Conservation (phyloP, 306 rosid genomes). For the Prunus dulcis region DNA sequence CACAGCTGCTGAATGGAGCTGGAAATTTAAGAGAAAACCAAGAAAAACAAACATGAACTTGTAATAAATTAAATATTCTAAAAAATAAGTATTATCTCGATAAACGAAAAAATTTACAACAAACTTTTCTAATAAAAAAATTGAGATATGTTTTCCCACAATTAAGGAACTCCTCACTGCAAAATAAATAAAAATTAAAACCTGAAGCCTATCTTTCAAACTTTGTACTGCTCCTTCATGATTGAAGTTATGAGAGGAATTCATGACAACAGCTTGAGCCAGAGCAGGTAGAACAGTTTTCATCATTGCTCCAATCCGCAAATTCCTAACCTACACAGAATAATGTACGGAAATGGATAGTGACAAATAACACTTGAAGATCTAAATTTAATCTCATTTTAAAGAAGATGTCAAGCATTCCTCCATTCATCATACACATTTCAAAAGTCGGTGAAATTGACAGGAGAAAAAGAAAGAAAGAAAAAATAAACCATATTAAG, state of each 20-base stretch:
- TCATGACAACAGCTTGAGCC: slow-evolving; percentile 78
- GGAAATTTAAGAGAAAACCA: slow-evolving; percentile 9
- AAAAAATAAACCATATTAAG: not conserved
- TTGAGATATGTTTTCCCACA: not conserved
- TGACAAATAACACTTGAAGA: not conserved
- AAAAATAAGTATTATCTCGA: not conserved
- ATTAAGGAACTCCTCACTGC: not conserved
- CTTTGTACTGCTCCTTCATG: slow-evolving; percentile 49
- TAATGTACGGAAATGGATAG: slow-evolving; percentile 10
- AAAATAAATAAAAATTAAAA: slow-evolving; percentile 11
- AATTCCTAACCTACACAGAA: slow-evolving; percentile 64
- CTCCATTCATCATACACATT: not conserved
- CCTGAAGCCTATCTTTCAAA: slow-evolving; percentile 82
- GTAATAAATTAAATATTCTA: slow-evolving; percentile 11
- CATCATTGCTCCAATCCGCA: slow-evolving; percentile 91
- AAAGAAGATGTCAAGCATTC: not conserved
- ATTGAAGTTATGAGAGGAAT: slow-evolving; percentile 40
- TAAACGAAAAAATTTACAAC: not conserved
- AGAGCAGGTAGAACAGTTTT: slow-evolving; percentile 83
- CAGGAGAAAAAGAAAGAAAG: not conserved
- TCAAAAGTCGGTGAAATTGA: not conserved
- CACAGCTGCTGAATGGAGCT: slow-evolving; percentile 62
- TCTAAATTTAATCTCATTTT: not conserved
- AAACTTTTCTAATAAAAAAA: not conserved
- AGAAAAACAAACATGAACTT: slow-evolving; percentile 5